Evolutionary conservation across 345 rosid species (phyloP).

Genomic region (Populus euphratica): DNA sequence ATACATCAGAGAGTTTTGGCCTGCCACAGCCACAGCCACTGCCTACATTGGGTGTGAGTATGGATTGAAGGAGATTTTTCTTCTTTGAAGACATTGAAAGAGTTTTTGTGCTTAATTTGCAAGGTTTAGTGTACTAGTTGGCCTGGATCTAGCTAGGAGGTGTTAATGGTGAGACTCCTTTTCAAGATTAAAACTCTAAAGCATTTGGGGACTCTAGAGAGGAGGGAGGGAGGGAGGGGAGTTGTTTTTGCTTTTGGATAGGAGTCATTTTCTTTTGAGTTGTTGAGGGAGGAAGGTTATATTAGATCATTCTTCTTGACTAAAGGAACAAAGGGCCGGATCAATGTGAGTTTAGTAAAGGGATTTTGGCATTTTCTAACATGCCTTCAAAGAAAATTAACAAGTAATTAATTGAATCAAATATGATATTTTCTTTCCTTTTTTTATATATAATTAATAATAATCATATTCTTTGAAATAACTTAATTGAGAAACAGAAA

Average conservation of each 20-base stretch:
- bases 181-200: background rate
- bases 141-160: background rate
- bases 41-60: background rate
- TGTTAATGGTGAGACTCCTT: conserved; percentile 12
- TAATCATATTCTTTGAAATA: no score
- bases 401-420: background rate
- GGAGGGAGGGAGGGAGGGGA: background rate
- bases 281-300: background rate
- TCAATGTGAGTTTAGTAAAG: no score
- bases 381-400: background rate
- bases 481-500: no score
- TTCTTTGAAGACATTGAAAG: conserved; percentile 4
- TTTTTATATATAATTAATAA: no score
- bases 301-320: background rate
- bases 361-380: background rate
- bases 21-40: conserved; percentile 32
- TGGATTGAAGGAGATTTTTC: conserved; percentile 1
- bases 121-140: background rate
- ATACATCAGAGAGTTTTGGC: conserved; percentile 31
- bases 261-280: background rate
- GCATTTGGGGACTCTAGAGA: background rate
- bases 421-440: no score
- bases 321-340: no score
- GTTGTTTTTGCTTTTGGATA: background rate
- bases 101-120: no score